Evolutionary conservation across 75 land plant species (phyloP), one percentile per base, ranked within the genome.

Genomic region (Picea glauca): DNA sequence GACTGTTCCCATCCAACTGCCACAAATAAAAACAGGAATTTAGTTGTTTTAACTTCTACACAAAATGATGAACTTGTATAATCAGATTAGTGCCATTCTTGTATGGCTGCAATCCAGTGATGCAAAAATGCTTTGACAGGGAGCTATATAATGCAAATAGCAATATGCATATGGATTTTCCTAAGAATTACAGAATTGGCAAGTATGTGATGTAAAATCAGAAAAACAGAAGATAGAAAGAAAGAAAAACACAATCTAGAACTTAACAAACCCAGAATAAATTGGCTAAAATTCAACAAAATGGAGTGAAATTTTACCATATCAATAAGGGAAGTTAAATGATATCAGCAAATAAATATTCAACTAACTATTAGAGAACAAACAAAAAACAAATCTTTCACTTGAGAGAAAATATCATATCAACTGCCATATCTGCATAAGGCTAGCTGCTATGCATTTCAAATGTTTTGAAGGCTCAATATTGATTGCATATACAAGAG

Each of bases 1-100:
- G n/a, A n/a, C n/a, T n/a, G n/a, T n/a, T n/a, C n/a, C n/a, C n/a
- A 89, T 98, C 94, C 89, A 98, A 86, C 96, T 98, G 92, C 59
- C 73, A 58, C 17, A 62, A 57, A 82, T 13, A 62, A 17, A 62
- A 33, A 35, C 3, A 40, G 43, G 26, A 11, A n/a, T 70, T 70
- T 70, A 70, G 56, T 40, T 70, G 11, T n/a, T 70, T 70, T 40
- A 38, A 21, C 54, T 43, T 40, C 4, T 18, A 70, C 17, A 70
- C 26, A 8, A 70, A 43, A 70, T 20, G 12, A 40, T 33, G 7
- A 33, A 33, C 33, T n/a, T 70, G 35, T 70, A 40, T 35, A 70
- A 70, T 7, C 74, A 70, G 56, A 21, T 70, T 40, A 9, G 43
- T 46, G 20, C 43, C 26, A 70, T 35, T 38, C n/a, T 35, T 35